Evolutionary conservation across 2,329 filamentous ascomycete genomes (phyloP), one percentile per base, ranked within the genome.

Genomic region (Pseudofabraea citricarpa): DNA sequence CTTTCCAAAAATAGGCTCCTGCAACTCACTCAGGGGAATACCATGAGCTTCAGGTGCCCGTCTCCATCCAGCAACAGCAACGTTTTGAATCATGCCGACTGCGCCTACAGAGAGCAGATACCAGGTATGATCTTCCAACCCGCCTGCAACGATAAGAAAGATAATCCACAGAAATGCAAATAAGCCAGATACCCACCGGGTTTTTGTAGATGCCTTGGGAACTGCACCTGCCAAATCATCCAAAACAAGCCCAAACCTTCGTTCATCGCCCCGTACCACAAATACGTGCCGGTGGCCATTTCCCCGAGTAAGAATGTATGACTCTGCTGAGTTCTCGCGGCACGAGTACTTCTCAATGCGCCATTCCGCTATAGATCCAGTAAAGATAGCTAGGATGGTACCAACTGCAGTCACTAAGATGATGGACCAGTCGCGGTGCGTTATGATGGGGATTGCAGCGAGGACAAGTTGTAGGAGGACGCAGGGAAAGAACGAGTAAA

Each of bases 281-380:
- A 35, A 15, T n/a, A 35, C 31, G 16, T 71, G 59, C 43, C 62
- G 60, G 7, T 49, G 53, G 5, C 68, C 70, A 47, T 70, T 71
- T 1, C 70, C 68, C 1, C 55, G 45, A 1, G 67, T 70, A 8
- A 72, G 44, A 23, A 58, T 47, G 40, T 58, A 41, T n/a, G 21
- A 37, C 6, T 37, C 40, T 23, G 27, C 44, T n/a, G 62, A 50
- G 1, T 53, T 63, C 39, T 64, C 48, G 13, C 64, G 59, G 49
- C 63, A 68, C 0, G 64, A 58, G 61, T 65, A 69, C 48, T 72
- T 73, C 52, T 74, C 71, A 8, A 48, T 50, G 16, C 49, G 54
- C 69, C 69, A 73, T 49, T 73, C 69, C 5, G 60, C 56, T 4
- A 73, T 51, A 2, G 56, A 46, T 0, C 66, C 66, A 0, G 60